Base-by-base conservation (phyloP, 108 stramenopile species). In the Asterionellopsis glacialis region DNA sequence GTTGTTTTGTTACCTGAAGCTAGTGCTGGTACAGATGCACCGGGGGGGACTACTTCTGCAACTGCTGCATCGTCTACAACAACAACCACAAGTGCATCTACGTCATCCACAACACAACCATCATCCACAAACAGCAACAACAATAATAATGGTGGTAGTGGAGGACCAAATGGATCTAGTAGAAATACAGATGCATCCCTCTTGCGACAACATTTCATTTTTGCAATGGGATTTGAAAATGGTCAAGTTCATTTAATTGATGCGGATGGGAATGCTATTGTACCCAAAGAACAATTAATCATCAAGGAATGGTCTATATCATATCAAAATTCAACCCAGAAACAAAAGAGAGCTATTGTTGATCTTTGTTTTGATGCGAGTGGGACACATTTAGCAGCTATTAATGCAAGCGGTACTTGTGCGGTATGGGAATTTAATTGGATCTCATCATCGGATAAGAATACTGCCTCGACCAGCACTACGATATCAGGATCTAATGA, bases 341-440 rank as follows among this genome's bases (percentile, higher is more conserved):
- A 33, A 33, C 5, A 33, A 33, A 7, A 7, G 33, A 2, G 15
- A 5, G 52, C 52, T n/a, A 61, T 74, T 9, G 66, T 79, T 13
- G 82, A 73, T 45, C 47, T 83, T 14, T 50, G 62, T 19, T 60
- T 75, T 13, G 81, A 82, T 64, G 66, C 81, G 1, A 64, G 68
- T 16, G 81, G 77, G 12, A 77, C 76, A 3, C 26, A 55, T 13
- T 19, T 82, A 22, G 70, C 69, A 42, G 82, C 82, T 3, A 59
- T 84, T 45, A 62, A 87, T 75, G 50, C 54, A 51, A 28, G 64
- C 14, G 72, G 75, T 0, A 49, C 44, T 44, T 69, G 65, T 67
- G 63, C 63, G 27, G 68, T 76, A 22, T 81, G 73, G 73, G 75
- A 76, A 48, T 42, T 80, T 21, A 33, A 33, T 33, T 33, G 33